Conservation (phyloP, 2,329 filamentous ascomycete genomes). For the Fusarium devonianum region DNA sequence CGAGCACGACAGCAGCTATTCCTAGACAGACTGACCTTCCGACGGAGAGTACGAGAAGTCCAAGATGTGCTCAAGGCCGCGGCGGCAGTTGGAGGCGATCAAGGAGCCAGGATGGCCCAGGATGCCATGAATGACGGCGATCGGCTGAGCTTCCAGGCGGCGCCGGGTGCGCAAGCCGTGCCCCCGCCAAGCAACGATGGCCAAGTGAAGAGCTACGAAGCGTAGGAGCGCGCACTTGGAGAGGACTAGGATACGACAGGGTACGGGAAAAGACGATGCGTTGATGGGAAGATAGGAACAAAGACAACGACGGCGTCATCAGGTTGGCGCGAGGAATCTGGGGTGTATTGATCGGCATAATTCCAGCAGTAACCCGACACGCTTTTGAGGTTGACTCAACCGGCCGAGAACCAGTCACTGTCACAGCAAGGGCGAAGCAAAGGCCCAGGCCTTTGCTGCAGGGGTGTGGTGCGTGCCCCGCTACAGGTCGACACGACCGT, state of each 20-base stretch:
- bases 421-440: background rate
- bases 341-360: constrained; percentile 15
- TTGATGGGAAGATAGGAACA: constrained; percentile 26
- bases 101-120: constrained; percentile 56
- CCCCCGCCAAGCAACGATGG: constrained; percentile 64
- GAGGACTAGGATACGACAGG: background rate
- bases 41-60: constrained; percentile 82
- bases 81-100: constrained; percentile 56
- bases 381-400: constrained; percentile 2
- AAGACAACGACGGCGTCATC: constrained; percentile 34
- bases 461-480: background rate
- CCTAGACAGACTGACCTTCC: constrained; percentile 88
- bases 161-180: constrained; percentile 52
- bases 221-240: constrained; percentile 44
- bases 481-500: background rate
- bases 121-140: constrained; percentile 58
- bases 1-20: constrained; percentile 91
- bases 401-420: background rate
- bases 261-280: constrained; percentile 13
- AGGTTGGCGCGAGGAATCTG: constrained; percentile 21
- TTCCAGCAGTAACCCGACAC: constrained; percentile 1
- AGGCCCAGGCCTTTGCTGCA: background rate
- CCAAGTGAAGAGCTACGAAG: constrained; percentile 65
- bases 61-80: constrained; percentile 76
- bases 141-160: constrained; percentile 61